These are phyloP conservation scores for Sphaerostilbella broomeana DNA, from an alignment of 2,329 filamentous ascomycete genomes.

Conservation along the genomic window DNA sequence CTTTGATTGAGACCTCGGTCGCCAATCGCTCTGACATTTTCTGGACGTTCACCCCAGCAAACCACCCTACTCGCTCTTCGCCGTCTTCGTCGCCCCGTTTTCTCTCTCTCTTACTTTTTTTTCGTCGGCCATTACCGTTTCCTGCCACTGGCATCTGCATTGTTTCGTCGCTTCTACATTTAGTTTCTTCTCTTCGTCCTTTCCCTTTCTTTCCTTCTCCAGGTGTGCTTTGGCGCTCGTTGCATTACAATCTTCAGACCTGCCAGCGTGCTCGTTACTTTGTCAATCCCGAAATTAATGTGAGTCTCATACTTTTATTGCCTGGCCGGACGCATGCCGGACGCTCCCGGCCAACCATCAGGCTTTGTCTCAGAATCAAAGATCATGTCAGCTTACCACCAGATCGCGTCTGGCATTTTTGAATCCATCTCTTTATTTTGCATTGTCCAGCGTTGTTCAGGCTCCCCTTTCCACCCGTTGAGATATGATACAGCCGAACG, in stretches of 20 bases:
- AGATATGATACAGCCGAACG: slow-evolving; percentile 3
- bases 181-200: slow-evolving; percentile 4
- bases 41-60: slow-evolving; percentile 2
- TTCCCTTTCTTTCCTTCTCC: not conserved
- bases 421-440: slow-evolving; percentile 1
- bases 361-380: slow-evolving; percentile 16
- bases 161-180: slow-evolving; percentile 1
- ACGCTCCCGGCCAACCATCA: slow-evolving; percentile 25
- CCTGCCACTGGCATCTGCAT: too few relatives aligned
- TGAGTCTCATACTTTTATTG: slow-evolving; percentile 28
- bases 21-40: slow-evolving; percentile 9
- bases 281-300: slow-evolving; percentile 26
- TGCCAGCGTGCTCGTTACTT: slow-evolving; percentile 11
- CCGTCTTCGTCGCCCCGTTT: not conserved
- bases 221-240: not conserved
- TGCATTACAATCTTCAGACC: not conserved
- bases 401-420: not conserved
- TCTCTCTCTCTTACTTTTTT: not conserved
- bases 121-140: not conserved
- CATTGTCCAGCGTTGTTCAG: too few relatives aligned
- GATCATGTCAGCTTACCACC: slow-evolving; percentile 5
- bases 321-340: slow-evolving; percentile 24
- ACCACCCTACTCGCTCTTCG: slow-evolving; percentile 8
- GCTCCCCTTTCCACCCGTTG: too few relatives aligned
- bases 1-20: slow-evolving; percentile 10